Evolutionary conservation across 2,329 filamentous ascomycete species (phyloP).

Genomic region (Trichoderma koningii): DNA sequence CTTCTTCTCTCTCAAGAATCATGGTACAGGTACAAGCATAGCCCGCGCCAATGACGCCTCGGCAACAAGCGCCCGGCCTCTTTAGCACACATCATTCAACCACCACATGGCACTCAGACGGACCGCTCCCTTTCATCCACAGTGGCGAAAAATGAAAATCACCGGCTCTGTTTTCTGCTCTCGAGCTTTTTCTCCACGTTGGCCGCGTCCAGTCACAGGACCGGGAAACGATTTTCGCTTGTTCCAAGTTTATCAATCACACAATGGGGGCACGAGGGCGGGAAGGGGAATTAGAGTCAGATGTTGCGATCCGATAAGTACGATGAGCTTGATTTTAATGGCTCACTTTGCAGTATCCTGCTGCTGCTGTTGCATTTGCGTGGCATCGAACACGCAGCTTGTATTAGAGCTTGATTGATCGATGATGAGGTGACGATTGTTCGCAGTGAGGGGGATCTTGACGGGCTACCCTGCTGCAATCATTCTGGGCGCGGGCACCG

Average conservation of each 20-base stretch:
- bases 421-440: constrained; percentile 1
- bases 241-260: not conserved
- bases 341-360: not conserved
- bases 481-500: not conserved
- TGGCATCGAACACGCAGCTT: not conserved
- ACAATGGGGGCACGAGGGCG: too few species aligned
- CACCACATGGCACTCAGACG: constrained; percentile 12
- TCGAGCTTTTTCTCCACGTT: constrained; percentile 2
- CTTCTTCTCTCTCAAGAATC: too few species aligned
- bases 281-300: not conserved
- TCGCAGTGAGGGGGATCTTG: not conserved
- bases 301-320: not conserved
- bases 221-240: not conserved
- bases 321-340: constrained; percentile 1
- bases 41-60: constrained; percentile 3
- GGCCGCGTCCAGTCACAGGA: constrained; percentile 13
- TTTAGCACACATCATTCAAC: not conserved
- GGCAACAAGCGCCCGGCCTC: constrained; percentile 9
- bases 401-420: not conserved
- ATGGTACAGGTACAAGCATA: not conserved
- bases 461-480: too few species aligned
- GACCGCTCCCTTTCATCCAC: constrained; percentile 1
- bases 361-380: not conserved
- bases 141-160: constrained; percentile 17
- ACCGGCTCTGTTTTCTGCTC: constrained; percentile 1